Conservation (phyloP, 306 rosid genomes). For the Abrus precatorius region DNA sequence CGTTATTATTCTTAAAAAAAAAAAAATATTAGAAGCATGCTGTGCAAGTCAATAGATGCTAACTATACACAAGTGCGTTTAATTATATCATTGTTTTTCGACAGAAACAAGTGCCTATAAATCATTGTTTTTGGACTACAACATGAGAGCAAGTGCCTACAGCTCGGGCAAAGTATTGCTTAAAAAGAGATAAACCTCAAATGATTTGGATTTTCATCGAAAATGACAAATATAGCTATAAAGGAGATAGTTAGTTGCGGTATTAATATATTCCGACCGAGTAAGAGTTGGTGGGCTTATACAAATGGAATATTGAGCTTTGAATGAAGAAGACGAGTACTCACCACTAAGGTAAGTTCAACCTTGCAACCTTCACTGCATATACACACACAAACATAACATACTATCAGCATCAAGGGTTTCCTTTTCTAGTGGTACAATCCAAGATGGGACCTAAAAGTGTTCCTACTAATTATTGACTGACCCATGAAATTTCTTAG, state of each 20-base stretch:
- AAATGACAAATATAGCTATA: slow-evolving; percentile 43
- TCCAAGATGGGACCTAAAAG: slow-evolving; percentile 61
- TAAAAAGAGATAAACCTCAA: slow-evolving; percentile 47
- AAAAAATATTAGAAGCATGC: neutral
- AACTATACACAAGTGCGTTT: neutral
- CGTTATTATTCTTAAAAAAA: too few species aligned
- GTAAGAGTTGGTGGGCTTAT: slow-evolving; percentile 56
- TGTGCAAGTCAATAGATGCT: neutral
- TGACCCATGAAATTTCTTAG: slow-evolving; percentile 61
- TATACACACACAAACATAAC: slow-evolving; percentile 18
- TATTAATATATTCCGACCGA: slow-evolving; percentile 70
- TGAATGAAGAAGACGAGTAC: slow-evolving; percentile 41
- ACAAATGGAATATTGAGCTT: slow-evolving; percentile 51
- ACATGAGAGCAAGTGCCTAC: neutral
- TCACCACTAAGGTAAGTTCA: slow-evolving; percentile 8
- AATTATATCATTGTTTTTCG: neutral
- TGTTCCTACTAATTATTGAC: slow-evolving; percentile 73
- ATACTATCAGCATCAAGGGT: slow-evolving; percentile 57
- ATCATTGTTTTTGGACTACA: neutral
- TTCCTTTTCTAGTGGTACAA: slow-evolving; percentile 47
- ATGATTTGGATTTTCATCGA: slow-evolving; percentile 41
- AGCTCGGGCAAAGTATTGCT: slow-evolving; percentile 10
- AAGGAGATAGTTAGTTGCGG: slow-evolving; percentile 41
- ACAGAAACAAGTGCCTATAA: neutral
- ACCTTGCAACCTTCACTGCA: neutral